Evolutionary conservation across 2,329 filamentous ascomycete genomes (phyloP), one percentile per base, ranked within the genome.

Genomic region (Aspergillus tamarii): DNA sequence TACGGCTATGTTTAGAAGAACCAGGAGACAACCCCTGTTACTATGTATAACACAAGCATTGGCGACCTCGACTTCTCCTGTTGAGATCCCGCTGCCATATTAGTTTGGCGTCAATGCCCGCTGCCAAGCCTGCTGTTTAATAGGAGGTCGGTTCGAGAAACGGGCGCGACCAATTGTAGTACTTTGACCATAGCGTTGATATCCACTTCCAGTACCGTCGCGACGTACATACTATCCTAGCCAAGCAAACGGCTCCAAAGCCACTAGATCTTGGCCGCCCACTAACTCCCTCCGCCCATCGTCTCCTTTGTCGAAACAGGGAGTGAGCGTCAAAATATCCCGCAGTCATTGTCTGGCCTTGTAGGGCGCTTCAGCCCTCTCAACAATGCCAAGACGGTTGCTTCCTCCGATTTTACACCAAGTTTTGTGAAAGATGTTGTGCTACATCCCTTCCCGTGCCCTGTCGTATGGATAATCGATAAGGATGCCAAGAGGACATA

Each of bases 341-440:
- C 26, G 46, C 48, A 34, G 28, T 32, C 19, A 32, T 52, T 39
- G 52, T 55, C 48, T 55, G 32, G 52, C 52, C 52, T 55, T 55
- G 52, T 55, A 55, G 52, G 52, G 52, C 52, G 21, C 52, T 39
- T 21, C 52, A 55, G 52, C 52, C 52, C 28, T 36, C n/a, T 34
- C 12, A 21, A 36, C 14, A 3, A 10, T 55, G 52, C 52, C 52
- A 55, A 55, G 52, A 39, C 52, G 52, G 52, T 19, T 55, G 12
- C 30, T 26, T 26, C 32, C 36, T 39, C 21, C n/a, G 52, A n/a
- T 39, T 39, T 4, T 21, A 48, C 14, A 48, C 34, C 5, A 39
- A 21, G n/a, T 26, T 26, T 55, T 39, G 21, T 55, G 52, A 23
- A 10, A 32, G 7, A 36, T 32, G 23, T 55, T 55, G 32, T 39